Evolutionary conservation across 805 yeast species (phyloP).

Genomic region (Nakazawaea wickerhamii): DNA sequence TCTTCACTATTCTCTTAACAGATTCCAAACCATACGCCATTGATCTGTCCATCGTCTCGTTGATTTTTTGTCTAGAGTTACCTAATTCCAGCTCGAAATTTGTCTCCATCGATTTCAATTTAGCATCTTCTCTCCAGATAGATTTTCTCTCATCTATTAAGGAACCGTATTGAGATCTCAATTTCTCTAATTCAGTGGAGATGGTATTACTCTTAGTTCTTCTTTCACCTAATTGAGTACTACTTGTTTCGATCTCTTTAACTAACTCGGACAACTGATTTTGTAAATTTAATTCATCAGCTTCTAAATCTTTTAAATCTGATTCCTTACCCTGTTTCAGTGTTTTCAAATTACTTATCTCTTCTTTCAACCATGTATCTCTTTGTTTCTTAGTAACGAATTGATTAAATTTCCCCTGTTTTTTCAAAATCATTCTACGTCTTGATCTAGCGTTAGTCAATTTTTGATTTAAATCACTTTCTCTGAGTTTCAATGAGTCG

Average conservation of each 20-base stretch:
- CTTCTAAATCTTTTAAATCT: conserved; percentile 7
- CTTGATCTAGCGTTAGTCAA: conserved; percentile 38
- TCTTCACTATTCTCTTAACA: conserved; percentile 56
- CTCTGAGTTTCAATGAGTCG: conserved; percentile 32
- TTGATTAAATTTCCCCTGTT: conserved; percentile 62
- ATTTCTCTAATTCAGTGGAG: conserved; percentile 21
- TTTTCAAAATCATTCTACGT: conserved; percentile 59
- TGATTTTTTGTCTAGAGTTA: conserved; percentile 53
- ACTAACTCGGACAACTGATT: conserved; percentile 19
- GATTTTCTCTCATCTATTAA: conserved; percentile 63
- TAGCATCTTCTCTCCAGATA: conserved; percentile 77
- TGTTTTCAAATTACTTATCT: conserved; percentile 35
- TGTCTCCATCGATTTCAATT: conserved; percentile 49
- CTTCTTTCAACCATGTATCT: conserved; percentile 56
- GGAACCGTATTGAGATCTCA: conserved; percentile 36
- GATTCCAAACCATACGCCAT: conserved; percentile 65
- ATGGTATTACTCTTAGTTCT: conserved; percentile 18
- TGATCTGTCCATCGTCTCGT: conserved; percentile 71
- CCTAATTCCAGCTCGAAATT: conserved; percentile 50
- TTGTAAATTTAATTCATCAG: conserved; percentile 15
- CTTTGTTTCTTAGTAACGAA: conserved; percentile 55
- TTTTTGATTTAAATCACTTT: conserved; percentile 32
- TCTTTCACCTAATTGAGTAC: conserved; percentile 33
- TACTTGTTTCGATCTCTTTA: conserved; percentile 27
- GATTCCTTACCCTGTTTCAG: conserved; percentile 15